These are phyloP conservation scores for Alternaria sp. DNA, from an alignment of 2,329 filamentous ascomycete species.

Conservation along the genomic window DNA sequence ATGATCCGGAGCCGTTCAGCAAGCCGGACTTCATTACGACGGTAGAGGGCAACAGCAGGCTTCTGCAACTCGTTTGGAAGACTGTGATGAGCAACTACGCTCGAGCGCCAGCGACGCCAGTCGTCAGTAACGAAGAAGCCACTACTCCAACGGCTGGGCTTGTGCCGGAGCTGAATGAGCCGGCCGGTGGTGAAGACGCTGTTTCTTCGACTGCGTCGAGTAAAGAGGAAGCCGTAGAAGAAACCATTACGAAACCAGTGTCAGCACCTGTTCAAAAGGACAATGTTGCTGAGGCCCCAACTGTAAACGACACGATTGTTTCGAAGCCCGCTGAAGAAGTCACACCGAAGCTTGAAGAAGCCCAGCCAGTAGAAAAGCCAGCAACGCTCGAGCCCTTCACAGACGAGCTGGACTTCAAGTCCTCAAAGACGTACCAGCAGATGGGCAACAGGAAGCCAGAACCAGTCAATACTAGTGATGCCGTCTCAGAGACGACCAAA, in stretches of 20 bases:
- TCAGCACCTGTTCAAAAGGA: background rate
- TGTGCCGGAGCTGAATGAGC: background rate
- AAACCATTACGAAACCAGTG: background rate
- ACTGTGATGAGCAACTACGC: conserved; percentile 33
- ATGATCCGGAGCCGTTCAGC: conserved; percentile 31
- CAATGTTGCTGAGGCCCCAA: background rate
- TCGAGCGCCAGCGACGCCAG: background rate
- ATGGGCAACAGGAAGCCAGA: conserved; percentile 14
- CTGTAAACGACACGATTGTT: background rate
- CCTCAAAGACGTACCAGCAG: conserved; percentile 22
- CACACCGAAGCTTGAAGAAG: background rate
- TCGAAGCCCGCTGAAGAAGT: background rate
- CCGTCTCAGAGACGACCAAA: background rate
- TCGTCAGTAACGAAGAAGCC: background rate
- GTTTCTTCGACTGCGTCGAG: background rate
- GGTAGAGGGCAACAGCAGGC: conserved; percentile 32
- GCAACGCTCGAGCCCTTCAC: conserved; percentile 19
- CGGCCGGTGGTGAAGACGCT: background rate
- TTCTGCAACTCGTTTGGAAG: conserved; percentile 37
- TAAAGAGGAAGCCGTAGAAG: background rate
- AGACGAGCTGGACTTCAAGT: conserved; percentile 22
- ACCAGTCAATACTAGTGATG: background rate
- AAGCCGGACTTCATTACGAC: conserved; percentile 31
- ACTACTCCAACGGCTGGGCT: conserved; percentile 4
- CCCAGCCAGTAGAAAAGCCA: background rate